Percentiles rank a stretch among this genome's conserved stretches.
Evolutionary conservation across 192 early-diverging fungal species (phyloP).

Genomic region (Mortierella claussenii): DNA sequence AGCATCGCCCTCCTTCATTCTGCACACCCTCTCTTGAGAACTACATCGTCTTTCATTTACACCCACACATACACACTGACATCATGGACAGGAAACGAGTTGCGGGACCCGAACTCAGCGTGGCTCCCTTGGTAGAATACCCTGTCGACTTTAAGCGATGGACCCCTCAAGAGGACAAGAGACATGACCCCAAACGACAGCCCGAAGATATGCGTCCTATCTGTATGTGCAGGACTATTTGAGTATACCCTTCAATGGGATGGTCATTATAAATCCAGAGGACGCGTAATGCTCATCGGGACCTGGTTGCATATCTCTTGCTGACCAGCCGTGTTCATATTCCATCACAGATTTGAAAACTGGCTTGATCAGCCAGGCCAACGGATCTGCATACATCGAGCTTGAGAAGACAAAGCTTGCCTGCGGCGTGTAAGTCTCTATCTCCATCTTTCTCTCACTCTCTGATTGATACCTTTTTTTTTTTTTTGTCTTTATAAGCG

Average conservation of each 20-base stretch:
- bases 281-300: no score
- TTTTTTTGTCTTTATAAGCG: not conserved
- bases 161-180: conserved; percentile 31
- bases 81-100: conserved; percentile 64
- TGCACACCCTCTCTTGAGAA: no score
- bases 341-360: conserved; percentile 66
- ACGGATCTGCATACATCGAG: conserved; percentile 83
- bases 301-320: not conserved
- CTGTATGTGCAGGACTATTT: conserved; percentile 64
- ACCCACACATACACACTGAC: not conserved
- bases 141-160: conserved; percentile 39
- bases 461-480: not conserved
- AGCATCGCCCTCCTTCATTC: no score
- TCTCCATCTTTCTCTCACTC: not conserved
- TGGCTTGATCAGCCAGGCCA: conserved; percentile 77
- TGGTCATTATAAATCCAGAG: no score
- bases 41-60: not conserved
- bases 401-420: conserved; percentile 75
- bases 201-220: conserved; percentile 65
- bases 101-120: conserved; percentile 63
- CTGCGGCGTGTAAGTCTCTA: conserved; percentile 74
- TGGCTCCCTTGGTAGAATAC: conserved; percentile 59
- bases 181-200: conserved; percentile 58
- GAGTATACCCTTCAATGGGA: no score
- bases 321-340: no score